Evolutionary conservation across 106 monocot genomes (phyloP).

Genomic region (Phalaenopsis equestris): DNA sequence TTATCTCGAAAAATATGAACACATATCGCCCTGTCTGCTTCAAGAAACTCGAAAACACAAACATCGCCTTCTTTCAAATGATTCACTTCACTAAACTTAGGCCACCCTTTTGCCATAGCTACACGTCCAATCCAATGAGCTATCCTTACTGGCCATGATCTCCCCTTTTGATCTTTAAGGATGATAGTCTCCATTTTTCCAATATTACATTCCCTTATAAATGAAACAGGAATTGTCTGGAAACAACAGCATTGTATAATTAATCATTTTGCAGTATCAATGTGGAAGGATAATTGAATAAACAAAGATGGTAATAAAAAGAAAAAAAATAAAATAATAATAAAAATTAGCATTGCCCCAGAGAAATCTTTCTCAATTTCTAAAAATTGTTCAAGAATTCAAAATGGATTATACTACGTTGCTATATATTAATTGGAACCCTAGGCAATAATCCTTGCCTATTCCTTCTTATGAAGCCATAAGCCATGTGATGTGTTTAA

Average conservation of each 20-base stretch:
- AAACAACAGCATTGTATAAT: conserved; percentile 3
- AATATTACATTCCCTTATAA: conserved; percentile 4
- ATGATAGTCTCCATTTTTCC: neutral
- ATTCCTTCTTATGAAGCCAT: neutral
- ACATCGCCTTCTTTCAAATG: conserved; percentile 12
- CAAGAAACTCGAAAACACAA: conserved; percentile 19
- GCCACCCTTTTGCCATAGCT: conserved; percentile 12
- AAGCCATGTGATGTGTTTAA: neutral
- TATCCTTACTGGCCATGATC: conserved; percentile 13
- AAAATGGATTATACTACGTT: neutral
- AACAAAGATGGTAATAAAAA: neutral
- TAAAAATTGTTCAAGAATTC: neutral
- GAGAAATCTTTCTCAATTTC: neutral
- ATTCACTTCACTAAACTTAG: conserved; percentile 8
- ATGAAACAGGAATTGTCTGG: conserved; percentile 12
- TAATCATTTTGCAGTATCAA: neutral
- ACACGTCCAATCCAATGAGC: conserved; percentile 9
- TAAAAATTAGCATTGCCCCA: neutral
- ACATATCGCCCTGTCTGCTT: neutral
- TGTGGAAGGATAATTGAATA: neutral
- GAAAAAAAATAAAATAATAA: neutral
- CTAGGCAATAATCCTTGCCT: neutral
- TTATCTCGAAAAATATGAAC: conserved; percentile 20
- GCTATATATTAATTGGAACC: neutral
- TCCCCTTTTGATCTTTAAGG: conserved; percentile 13